These are phyloP conservation scores for Mycena albidolilacea DNA, from an alignment of 768 basidiomycete species.

Conservation along the genomic window DNA sequence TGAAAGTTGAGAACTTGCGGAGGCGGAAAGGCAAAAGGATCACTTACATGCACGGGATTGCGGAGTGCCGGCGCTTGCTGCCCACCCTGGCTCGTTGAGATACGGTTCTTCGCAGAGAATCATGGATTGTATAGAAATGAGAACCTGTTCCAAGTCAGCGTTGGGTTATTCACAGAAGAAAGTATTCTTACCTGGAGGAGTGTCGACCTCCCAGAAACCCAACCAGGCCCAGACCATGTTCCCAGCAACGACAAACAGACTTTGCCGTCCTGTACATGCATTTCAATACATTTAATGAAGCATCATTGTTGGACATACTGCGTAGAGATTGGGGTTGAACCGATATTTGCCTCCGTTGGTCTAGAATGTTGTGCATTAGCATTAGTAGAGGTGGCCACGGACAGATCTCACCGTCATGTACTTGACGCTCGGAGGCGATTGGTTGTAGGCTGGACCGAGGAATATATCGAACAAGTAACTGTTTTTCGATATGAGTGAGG, in stretches of 20 bases:
- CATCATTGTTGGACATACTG: constrained; percentile 61
- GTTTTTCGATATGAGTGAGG: constrained; percentile 20
- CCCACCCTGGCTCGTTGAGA: constrained; percentile 94
- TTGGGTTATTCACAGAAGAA: constrained; percentile 4
- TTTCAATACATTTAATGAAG: constrained; percentile 22
- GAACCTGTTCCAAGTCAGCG: constrained; percentile 71
- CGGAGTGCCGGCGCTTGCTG: constrained; percentile 77
- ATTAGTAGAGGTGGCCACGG: not conserved
- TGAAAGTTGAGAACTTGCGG: constrained; percentile 28
- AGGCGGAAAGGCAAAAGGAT: not conserved
- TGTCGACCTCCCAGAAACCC: constrained; percentile 92
- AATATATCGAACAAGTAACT: constrained; percentile 93
- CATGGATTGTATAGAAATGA: constrained; percentile 97
- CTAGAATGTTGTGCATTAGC: constrained; percentile 50
- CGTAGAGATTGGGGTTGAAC: constrained; percentile 96
- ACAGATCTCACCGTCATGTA: constrained; percentile 69
- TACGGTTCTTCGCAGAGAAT: constrained; percentile 96
- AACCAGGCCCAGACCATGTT: constrained; percentile 95
- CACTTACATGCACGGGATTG: constrained; percentile 82
- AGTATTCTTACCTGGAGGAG: constrained; percentile 78
- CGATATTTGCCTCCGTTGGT: constrained; percentile 91
- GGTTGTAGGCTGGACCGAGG: constrained; percentile 90
- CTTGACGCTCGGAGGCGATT: constrained; percentile 81
- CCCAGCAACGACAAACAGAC: constrained; percentile 93
- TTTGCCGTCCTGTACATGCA: constrained; percentile 81